Evolutionary conservation across 78 protist genomes (phyloP).

Genomic region (Bodo saltans): DNA sequence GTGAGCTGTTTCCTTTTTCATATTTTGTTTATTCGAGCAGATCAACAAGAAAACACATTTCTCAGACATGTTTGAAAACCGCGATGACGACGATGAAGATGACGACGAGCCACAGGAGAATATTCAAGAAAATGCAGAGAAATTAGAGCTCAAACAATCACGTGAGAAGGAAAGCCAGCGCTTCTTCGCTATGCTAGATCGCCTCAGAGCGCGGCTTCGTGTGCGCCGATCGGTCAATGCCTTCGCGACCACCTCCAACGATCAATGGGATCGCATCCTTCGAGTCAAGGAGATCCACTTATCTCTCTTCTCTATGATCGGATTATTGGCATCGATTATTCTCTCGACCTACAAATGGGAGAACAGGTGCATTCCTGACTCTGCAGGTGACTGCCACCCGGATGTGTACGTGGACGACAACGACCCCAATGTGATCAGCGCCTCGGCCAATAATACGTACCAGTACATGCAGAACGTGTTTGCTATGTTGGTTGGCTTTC

Average conservation of each 20-base stretch:
- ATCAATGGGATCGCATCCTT: background rate
- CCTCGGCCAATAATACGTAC: background rate
- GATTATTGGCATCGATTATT: background rate
- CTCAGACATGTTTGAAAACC: background rate
- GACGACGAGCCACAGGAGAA: background rate
- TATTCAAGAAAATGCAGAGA: background rate
- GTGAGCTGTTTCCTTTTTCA: too few relatives aligned
- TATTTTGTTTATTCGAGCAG: too few relatives aligned
- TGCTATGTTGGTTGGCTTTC: background rate
- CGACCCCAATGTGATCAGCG: background rate
- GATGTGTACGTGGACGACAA: background rate
- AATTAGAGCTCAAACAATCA: background rate
- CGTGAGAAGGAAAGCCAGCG: too few relatives aligned
- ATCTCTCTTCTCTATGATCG: background rate
- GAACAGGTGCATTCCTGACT: too few relatives aligned
- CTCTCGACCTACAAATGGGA: background rate
- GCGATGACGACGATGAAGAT: background rate
- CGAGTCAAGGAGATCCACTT: background rate
- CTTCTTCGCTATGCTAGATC: too few relatives aligned
- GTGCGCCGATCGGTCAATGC: background rate
- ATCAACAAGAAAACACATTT: background rate
- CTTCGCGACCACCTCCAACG: background rate
- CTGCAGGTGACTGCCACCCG: too few relatives aligned
- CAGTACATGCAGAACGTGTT: background rate
- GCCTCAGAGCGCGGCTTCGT: background rate